These are phyloP conservation scores for Drechmeria coniospora DNA, from an alignment of 2,329 filamentous ascomycete genomes.

Conservation along the genomic window DNA sequence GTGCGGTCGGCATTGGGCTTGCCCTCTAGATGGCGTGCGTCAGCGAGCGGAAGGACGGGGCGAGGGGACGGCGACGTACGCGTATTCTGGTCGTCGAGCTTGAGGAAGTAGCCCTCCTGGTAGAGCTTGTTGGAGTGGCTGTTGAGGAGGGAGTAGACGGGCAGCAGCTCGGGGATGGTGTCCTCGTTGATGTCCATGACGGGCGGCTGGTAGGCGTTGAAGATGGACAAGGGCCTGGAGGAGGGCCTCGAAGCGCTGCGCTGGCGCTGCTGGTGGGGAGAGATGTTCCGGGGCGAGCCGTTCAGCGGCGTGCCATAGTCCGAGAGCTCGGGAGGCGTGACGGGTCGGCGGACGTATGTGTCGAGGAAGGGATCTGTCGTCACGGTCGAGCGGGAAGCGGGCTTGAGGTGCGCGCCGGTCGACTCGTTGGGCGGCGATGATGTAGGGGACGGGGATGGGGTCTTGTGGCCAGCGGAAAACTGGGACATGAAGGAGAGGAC, in stretches of 20 bases:
- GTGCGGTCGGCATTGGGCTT: slow-evolving; percentile 71
- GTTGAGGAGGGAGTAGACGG: slow-evolving; percentile 87
- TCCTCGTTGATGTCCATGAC: slow-evolving; percentile 74
- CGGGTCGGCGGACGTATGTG: slow-evolving; percentile 16
- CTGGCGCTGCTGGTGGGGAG: slow-evolving; percentile 23
- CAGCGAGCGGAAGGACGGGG: background rate
- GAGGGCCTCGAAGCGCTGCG: slow-evolving; percentile 48
- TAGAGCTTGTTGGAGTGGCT: slow-evolving; percentile 94
- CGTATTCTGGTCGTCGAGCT: slow-evolving; percentile 85
- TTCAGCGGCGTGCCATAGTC: slow-evolving; percentile 28
- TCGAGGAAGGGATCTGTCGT: slow-evolving; percentile 18
- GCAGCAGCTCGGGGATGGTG: slow-evolving; percentile 81
- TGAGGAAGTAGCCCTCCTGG: slow-evolving; percentile 94
- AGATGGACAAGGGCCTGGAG: slow-evolving; percentile 69
- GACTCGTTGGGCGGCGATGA: slow-evolving; percentile 26
- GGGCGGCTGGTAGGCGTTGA: slow-evolving; percentile 72
- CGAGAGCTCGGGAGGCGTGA: slow-evolving; percentile 21
- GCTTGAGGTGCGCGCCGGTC: slow-evolving; percentile 15
- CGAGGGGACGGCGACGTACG: slow-evolving; percentile 40
- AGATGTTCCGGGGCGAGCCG: slow-evolving; percentile 25
- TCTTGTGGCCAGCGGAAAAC: slow-evolving; percentile 42
- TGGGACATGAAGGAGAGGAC: slow-evolving; percentile 83
- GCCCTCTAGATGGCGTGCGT: slow-evolving; percentile 39
- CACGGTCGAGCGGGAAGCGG: slow-evolving; percentile 10
- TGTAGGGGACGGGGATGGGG: slow-evolving; percentile 28